A percentile compares a stretch with the other conserved stretches of the same genome.
Evolutionary conservation across 768 basidiomycete genomes (phyloP).

Genomic region (Daedaleopsis sinensis): DNA sequence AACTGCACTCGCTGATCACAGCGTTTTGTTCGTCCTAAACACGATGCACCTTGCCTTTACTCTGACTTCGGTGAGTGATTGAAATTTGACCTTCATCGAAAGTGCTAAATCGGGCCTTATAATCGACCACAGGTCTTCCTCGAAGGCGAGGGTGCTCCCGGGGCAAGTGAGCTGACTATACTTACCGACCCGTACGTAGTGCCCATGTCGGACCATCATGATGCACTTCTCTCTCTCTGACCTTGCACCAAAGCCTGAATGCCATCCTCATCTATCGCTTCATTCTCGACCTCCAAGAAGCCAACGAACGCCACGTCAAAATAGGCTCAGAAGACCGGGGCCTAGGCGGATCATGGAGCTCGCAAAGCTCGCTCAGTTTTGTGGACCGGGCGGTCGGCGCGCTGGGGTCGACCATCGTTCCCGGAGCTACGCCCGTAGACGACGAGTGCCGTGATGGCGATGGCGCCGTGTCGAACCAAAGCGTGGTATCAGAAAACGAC

Average conservation of each 20-base stretch:
- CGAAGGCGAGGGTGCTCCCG: too few species aligned
- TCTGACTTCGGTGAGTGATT: background rate
- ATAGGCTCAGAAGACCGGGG: conserved; percentile 4
- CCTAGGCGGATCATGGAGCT: background rate
- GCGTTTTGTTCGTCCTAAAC: background rate
- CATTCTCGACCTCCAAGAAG: background rate
- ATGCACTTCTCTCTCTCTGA: background rate
- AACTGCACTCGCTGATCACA: too few species aligned
- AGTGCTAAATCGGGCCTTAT: too few species aligned
- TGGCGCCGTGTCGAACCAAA: too few species aligned
- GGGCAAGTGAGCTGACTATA: background rate
- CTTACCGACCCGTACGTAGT: background rate
- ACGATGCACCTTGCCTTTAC: background rate
- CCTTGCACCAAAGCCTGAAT: background rate
- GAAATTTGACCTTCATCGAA: too few species aligned
- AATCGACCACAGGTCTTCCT: too few species aligned
- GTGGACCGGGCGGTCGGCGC: background rate
- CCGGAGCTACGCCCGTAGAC: background rate
- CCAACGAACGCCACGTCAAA: conserved; percentile 8
- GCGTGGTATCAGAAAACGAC: too few species aligned
- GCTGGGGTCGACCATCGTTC: background rate
- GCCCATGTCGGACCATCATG: background rate
- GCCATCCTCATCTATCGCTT: conserved; percentile 4
- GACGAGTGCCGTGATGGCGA: background rate
- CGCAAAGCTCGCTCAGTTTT: background rate